Percentiles rank a stretch among this genome's conserved stretches.
These are phyloP conservation scores for Effrenium voratum DNA, from an alignment of 73 alveolate genomes.

Conservation along the genomic window DNA sequence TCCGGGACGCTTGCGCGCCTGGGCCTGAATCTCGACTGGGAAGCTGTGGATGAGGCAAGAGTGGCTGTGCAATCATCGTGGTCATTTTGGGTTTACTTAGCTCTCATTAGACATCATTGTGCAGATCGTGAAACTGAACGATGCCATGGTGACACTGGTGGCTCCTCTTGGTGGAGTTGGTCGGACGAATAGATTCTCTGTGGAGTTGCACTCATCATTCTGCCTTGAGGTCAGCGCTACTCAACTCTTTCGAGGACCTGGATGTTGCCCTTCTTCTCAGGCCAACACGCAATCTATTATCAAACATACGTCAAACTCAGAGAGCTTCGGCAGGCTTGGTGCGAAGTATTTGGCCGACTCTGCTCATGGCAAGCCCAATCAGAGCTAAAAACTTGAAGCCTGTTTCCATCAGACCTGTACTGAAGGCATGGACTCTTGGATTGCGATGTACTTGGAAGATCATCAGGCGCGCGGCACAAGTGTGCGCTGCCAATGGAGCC, in stretches of 20 bases:
- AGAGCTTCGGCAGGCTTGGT: slow-evolving; percentile 49
- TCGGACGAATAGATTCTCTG: background rate
- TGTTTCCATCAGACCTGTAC: too few relatives aligned
- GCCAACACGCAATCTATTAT: background rate
- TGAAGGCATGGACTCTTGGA: slow-evolving; percentile 23
- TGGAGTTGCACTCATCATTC: background rate
- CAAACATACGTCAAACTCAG: too few relatives aligned
- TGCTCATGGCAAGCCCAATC: slow-evolving; percentile 48
- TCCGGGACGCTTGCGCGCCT: slow-evolving; percentile 69
- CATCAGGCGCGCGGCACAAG: slow-evolving; percentile 42
- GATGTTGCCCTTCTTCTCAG: slow-evolving; percentile 1
- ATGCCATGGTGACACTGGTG: slow-evolving; percentile 92
- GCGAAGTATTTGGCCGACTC: slow-evolving; percentile 26
- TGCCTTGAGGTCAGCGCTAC: background rate
- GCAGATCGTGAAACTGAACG: slow-evolving; percentile 67
- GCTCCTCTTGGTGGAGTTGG: slow-evolving; percentile 93
- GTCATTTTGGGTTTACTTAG: too few relatives aligned
- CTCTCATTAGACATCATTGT: too few relatives aligned
- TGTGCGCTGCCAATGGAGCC: background rate
- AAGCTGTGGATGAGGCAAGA: slow-evolving; percentile 51
- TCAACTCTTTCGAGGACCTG: slow-evolving; percentile 34
- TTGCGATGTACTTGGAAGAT: slow-evolving; percentile 60
- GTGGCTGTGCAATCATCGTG: too few relatives aligned
- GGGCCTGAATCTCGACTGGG: slow-evolving; percentile 68
- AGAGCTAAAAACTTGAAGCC: background rate